These are phyloP conservation scores for Exserohilum turcica DNA, from an alignment of 2,329 filamentous ascomycete species.

Conservation along the genomic window DNA sequence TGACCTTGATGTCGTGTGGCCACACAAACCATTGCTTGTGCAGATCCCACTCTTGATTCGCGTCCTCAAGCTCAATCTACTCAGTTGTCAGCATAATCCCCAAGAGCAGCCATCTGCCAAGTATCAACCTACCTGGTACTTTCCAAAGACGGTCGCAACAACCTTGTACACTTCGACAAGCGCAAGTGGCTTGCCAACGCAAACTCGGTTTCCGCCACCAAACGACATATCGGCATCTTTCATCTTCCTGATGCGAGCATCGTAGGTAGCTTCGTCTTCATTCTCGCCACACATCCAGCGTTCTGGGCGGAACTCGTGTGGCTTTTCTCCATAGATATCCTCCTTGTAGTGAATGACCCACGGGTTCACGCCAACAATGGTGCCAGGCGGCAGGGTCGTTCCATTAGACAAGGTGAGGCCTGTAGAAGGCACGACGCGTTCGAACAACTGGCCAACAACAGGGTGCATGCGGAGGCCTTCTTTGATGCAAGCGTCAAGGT, in stretches of 20 bases:
- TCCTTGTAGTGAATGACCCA: slow-evolving; percentile 34
- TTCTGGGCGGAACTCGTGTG: slow-evolving; percentile 33
- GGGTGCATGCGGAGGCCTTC: slow-evolving; percentile 55
- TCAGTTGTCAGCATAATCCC: slow-evolving; percentile 2
- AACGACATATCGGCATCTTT: slow-evolving; percentile 44
- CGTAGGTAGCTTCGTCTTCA: slow-evolving; percentile 23
- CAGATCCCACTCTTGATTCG: slow-evolving; percentile 47
- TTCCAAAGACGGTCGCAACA: slow-evolving; percentile 48
- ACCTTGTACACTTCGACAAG: slow-evolving; percentile 54
- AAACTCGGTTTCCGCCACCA: slow-evolving; percentile 37
- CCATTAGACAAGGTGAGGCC: slow-evolving; percentile 29
- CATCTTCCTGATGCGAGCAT: slow-evolving; percentile 33
- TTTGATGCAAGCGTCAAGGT: slow-evolving; percentile 55
- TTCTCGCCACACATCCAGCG: slow-evolving; percentile 39
- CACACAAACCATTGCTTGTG: slow-evolving; percentile 51
- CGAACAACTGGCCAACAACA: slow-evolving; percentile 37
- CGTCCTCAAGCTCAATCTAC: slow-evolving; percentile 46
- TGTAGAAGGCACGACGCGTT: slow-evolving; percentile 36
- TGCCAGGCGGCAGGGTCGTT: slow-evolving; percentile 34
- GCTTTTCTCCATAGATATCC: slow-evolving; percentile 27
- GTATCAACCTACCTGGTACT: slow-evolving; percentile 51
- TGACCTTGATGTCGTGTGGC: slow-evolving; percentile 42
- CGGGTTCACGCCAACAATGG: slow-evolving; percentile 41
- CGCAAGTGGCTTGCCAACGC: slow-evolving; percentile 37
- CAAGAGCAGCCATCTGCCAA: not conserved